Percentiles rank a stretch among this genome's conserved stretches.
Evolutionary conservation across 495 filamentous ascomycete genomes (phyloP).

Genomic region (Tetracladium marchalianum): DNA sequence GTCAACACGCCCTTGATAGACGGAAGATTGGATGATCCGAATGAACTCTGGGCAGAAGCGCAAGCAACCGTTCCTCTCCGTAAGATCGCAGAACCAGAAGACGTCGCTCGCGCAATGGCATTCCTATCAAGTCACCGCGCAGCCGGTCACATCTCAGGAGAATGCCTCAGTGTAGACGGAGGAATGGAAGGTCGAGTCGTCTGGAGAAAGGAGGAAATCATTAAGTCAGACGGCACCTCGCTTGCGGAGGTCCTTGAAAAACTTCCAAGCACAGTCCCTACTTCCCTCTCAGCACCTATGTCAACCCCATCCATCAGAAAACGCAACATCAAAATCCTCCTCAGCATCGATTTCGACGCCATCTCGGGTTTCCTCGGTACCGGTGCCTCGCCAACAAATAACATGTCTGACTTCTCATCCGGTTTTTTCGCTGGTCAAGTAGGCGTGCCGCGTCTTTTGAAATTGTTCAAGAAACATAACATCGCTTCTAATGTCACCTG

Average conservation of each 20-base stretch:
- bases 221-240: background rate
- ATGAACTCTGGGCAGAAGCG: conserved; percentile 33
- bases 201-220: conserved; percentile 34
- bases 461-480: conserved; percentile 42
- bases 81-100: conserved; percentile 36
- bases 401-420: conserved; percentile 46
- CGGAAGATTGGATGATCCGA: conserved; percentile 35
- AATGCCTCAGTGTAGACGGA: conserved; percentile 41
- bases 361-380: conserved; percentile 53
- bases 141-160: conserved; percentile 44
- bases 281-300: conserved; percentile 13
- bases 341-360: conserved; percentile 51
- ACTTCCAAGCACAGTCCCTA: conserved; percentile 3
- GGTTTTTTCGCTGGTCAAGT: conserved; percentile 51
- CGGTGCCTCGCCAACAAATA: conserved; percentile 36
- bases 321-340: conserved; percentile 38
- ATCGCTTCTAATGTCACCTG: conserved; percentile 47
- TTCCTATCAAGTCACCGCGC: conserved; percentile 43
- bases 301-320: conserved; percentile 16
- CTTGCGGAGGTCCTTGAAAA: conserved; percentile 3
- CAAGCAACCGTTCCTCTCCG: conserved; percentile 36
- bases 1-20: conserved; percentile 36
- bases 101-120: conserved; percentile 40
- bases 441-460: conserved; percentile 48
- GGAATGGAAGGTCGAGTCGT: conserved; percentile 41